Evolutionary conservation across 176 grass and related monocot species (phyloP), one percentile per base, ranked within the genome.

Genomic region (Zoysia japonica): DNA sequence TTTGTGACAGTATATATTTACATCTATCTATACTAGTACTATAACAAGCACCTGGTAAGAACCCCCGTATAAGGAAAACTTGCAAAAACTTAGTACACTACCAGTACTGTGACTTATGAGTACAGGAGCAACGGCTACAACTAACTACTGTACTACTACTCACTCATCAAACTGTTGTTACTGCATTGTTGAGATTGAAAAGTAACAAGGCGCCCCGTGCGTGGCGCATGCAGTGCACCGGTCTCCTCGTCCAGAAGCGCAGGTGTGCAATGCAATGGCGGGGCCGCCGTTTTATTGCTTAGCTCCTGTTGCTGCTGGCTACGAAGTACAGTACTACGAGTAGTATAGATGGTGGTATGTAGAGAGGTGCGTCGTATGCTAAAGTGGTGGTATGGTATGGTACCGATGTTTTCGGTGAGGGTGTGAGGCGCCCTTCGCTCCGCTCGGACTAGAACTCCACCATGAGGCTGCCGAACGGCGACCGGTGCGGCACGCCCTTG

Each of bases 401-500:
- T 66, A 80, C 71, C 65, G n/a, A 11, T 16, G 48, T 9, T 35
- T 67, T 17, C 28, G 28, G 28, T 28, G 28, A 28, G 28, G 28
- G 28, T 28, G 28, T 28, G 28, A 28, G 28, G 28, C 28, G 28
- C 28, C 0, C 28, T 9, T 4, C 66, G 46, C 53, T 6, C 36
- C 62, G 51, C 16, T 61, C 43, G 2, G 15, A 2, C 7, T 89
- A 91, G 82, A 85, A 74, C 67, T 93, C 91, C 74, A 89, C 75
- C 48, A 93, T 72, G 78, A 93, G 87, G 82, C 83, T 91, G 86
- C 91, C 91, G 61, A 97, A 92, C 9, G 94, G 89, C 62, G 94
- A 88, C 54, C 94, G 86, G 81, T 86, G 94, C 36, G 94, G 94
- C 55, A 97, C 75, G 87, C 94, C 94, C 91, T 97, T 97, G 78